phyloP scores from a whole-genome alignment of 106 monocot species.

The Chionographis japonica region DNA sequence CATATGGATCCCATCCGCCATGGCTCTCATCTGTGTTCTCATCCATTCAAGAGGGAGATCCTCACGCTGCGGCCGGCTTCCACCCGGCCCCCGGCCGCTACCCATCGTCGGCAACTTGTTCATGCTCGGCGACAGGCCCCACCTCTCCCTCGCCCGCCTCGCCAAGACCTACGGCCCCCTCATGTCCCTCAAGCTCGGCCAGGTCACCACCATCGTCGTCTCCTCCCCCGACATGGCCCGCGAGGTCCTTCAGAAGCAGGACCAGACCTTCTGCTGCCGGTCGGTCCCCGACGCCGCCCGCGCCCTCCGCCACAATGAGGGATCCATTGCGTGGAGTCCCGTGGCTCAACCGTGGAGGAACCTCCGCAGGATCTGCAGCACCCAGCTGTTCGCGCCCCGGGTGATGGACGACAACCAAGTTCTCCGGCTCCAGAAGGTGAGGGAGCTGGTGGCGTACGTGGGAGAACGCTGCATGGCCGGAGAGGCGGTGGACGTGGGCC shows the following conservation, averaged over 20 bases:
- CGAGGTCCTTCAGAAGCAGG: conserved; percentile 25
- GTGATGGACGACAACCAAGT: conserved; percentile 9
- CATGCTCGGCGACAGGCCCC: not conserved
- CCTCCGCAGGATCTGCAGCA: conserved; percentile 24
- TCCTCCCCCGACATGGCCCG: conserved; percentile 21
- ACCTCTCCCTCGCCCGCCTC: conserved; percentile 13
- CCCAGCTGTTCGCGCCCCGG: conserved; percentile 13
- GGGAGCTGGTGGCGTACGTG: conserved; percentile 20
- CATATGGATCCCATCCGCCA: too few relatives aligned
- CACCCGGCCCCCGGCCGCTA: too few relatives aligned
- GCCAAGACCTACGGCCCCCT: conserved; percentile 25
- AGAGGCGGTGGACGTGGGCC: conserved; percentile 15
- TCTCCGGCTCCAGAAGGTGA: conserved; percentile 16
- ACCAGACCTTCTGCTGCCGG: conserved; percentile 17
- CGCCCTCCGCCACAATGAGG: conserved; percentile 9
- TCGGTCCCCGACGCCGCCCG: not conserved
- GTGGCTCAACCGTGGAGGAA: conserved; percentile 17
- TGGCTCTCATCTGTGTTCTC: too few relatives aligned
- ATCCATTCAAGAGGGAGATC: too few relatives aligned
- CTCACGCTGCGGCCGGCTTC: too few relatives aligned
- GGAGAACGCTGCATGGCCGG: not conserved
- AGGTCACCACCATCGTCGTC: conserved; percentile 9
- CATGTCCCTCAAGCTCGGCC: conserved; percentile 31
- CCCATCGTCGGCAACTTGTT: too few relatives aligned
- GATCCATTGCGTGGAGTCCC: conserved; percentile 13